Conservation (phyloP, 306 rosid genomes). For the Cyamopsis tetragonoloba region DNA sequence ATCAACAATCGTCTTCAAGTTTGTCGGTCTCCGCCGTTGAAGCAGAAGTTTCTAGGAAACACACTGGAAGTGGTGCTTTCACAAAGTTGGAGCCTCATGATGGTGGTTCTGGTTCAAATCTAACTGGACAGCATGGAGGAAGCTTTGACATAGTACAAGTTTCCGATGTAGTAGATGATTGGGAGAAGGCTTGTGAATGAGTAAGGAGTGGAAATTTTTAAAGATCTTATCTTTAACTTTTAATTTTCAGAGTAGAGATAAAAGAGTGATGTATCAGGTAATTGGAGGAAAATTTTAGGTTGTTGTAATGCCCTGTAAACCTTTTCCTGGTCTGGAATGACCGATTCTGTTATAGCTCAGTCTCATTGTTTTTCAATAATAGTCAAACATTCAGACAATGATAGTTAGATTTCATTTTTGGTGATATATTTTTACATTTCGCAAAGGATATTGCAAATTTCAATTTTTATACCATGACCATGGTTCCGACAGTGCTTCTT, state of each 20-base stretch:
- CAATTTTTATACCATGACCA: no score
- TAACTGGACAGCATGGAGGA: constrained; percentile 29
- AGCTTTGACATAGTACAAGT: constrained; percentile 26
- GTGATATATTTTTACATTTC: no score
- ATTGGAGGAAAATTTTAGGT: not conserved
- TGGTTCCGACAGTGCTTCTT: no score
- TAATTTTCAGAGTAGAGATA: not conserved
- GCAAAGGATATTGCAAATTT: no score
- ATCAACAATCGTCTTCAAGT: constrained; percentile 40
- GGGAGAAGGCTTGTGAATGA: constrained; percentile 80
- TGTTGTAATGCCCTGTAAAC: not conserved
- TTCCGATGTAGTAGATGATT: constrained; percentile 78
- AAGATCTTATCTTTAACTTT: not conserved
- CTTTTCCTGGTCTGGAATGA: not conserved
- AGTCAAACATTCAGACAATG: not conserved
- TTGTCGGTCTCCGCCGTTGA: constrained; percentile 32
- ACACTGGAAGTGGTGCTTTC: not conserved
- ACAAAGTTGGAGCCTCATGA: constrained; percentile 25
- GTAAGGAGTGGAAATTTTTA: not conserved
- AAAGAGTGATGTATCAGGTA: not conserved
- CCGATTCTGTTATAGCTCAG: not conserved
- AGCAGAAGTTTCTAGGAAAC: constrained; percentile 3
- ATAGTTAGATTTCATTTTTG: no score
- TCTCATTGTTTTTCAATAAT: not conserved
- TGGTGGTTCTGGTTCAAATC: constrained; percentile 29